Evolutionary conservation across 2,329 filamentous ascomycete species (phyloP), one percentile per base, ranked within the genome.

Genomic region (Penicillium sp.): DNA sequence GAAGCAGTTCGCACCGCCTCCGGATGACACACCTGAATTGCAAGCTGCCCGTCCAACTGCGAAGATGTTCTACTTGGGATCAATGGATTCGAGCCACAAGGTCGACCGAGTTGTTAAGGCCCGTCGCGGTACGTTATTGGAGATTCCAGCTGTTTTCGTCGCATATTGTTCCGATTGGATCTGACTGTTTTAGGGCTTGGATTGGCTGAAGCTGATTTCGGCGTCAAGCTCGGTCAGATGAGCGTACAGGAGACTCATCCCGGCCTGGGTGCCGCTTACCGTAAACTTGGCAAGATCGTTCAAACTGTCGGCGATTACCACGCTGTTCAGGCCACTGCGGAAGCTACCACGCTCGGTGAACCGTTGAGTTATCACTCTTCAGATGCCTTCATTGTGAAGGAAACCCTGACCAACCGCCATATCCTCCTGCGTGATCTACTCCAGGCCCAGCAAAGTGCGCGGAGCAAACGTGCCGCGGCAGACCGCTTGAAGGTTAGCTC

Each of bases 21-120:
- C 93, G 12, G 93, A 98, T 69, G 93, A 98, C 68, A 97, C 93
- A 1, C 90, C 91, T 9, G 93, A 98, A 73, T 77, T 98, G 48
- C 84, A 91, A 56, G 85, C 93, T 61, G 89, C 90, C 19, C 81
- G 93, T 46, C 93, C 93, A 0, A 77, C 88, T 38, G 93, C 97
- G 33, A 98, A 98, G 74, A 79, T 90, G 42, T 97, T 98, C 67
- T 98, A 98, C 65, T 76, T 98, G 21, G 88, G 88, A 19, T 85
- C 88, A 6, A 95, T 98, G 88, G 93, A 97, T 66, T 83, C 88
- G n/a, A 88, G 89, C 38, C 93, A 98, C 71, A 97, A 96, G 72
- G 82, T 98, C 29, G 93, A 98, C 64, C 88, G 85, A 65, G 80
- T 97, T 31, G 93, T 98, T 57, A 97, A 95, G 72, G 82, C 85